Evolutionary conservation across 2,329 filamentous ascomycete species (phyloP).

Genomic region (Sphaerostilbella broomeana): DNA sequence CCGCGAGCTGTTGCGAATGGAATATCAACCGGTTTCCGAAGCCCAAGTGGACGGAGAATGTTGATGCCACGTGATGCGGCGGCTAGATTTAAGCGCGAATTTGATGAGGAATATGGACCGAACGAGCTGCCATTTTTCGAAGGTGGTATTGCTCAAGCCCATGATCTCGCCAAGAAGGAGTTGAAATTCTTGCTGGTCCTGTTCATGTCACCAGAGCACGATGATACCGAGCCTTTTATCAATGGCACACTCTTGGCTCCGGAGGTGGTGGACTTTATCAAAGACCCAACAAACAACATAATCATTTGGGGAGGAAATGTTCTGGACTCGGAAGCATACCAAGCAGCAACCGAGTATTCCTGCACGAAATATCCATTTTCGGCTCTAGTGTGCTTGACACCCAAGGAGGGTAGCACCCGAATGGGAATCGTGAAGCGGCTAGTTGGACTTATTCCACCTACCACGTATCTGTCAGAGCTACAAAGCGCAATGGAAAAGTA

Average conservation of each 20-base stretch:
- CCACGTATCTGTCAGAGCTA: constrained; percentile 70
- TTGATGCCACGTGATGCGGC: constrained; percentile 83
- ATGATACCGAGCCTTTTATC: constrained; percentile 79
- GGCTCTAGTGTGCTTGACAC: constrained; percentile 79
- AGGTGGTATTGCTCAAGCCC: constrained; percentile 82
- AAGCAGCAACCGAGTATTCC: constrained; percentile 78
- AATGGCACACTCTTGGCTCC: constrained; percentile 72
- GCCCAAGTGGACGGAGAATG: constrained; percentile 64
- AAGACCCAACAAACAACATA: constrained; percentile 68
- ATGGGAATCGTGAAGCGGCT: constrained; percentile 87
- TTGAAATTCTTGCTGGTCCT: constrained; percentile 88
- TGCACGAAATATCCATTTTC: constrained; percentile 92
- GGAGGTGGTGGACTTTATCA: constrained; percentile 68
- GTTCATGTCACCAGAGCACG: constrained; percentile 85
- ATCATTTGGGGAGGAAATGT: constrained; percentile 91
- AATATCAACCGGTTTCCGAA: constrained; percentile 45
- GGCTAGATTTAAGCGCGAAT: constrained; percentile 81
- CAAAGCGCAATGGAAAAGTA: constrained; percentile 68
- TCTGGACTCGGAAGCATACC: constrained; percentile 87
- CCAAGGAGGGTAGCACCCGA: constrained; percentile 71
- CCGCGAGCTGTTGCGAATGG: constrained; percentile 50
- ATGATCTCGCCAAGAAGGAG: constrained; percentile 84
- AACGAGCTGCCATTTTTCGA: constrained; percentile 72
- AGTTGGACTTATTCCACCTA: constrained; percentile 61
- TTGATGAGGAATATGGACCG: constrained; percentile 85